Evolutionary conservation across 352 stramenopile genomes (phyloP), one percentile per base, ranked within the genome.

Genomic region (Globisporangium radiosum): DNA sequence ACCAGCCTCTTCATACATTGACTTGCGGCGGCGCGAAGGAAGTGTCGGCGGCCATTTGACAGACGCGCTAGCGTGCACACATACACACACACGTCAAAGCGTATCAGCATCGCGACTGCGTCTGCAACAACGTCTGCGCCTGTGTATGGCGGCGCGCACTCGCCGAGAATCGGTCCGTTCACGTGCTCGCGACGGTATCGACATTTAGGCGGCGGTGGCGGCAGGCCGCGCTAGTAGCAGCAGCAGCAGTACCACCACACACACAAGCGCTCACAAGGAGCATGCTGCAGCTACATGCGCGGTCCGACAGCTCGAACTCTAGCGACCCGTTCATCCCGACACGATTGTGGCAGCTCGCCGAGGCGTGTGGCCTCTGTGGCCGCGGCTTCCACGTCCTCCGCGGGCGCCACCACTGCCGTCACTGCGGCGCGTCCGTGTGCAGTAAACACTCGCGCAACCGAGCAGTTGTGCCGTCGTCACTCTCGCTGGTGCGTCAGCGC

Each of bases 391-490:
- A 63, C 60, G 71, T 80, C 59, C 56, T 94, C 53, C 78, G 78
- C 51, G 63, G 62, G n/a, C 80, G 84, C 38, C 84, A 94, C 63
- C 84, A 94, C 66, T 94, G 84, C 63, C 80, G 84, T 42, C 68
- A 83, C 61, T 94, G 84, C 54, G 84, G 84, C 52, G 55, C 71
- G 36, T 94, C 81, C 7, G 83, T 94, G 17, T 94, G 84, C 64
- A 68, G 72, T 44, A 85, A 78, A 44, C 84, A 94, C 71, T 90
- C 80, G 60, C 64, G 65, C 49, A 77, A 87, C 70, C 78, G 77
- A 64, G 78, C 80, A 13, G 60, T 87, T 25, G 72, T 94, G 56
- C 78, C 79, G 43, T 74, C 75, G 25, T 88, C 78, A 58, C 75
- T 89, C 39, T 90, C 81, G 7, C 72, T 76, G 54, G 65, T 75